Conservation (phyloP, 2,329 filamentous ascomycete species). For the Claviceps africana region DNA sequence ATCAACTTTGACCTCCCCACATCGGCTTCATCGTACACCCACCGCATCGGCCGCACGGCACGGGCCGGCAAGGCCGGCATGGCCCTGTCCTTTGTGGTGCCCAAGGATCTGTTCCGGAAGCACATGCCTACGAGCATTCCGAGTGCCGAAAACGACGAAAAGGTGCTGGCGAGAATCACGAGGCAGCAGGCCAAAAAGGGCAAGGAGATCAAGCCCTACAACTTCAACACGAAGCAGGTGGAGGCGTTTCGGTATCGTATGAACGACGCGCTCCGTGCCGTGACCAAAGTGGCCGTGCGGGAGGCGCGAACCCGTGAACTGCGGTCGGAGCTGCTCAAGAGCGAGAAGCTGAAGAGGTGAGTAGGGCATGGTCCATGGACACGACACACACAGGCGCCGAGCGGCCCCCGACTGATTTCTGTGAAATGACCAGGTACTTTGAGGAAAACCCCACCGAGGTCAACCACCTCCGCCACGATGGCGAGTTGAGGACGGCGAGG, state of each 20-base stretch:
- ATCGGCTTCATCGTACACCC: constrained; percentile 85
- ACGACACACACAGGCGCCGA: background rate
- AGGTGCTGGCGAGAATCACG: constrained; percentile 64
- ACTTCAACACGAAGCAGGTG: constrained; percentile 87
- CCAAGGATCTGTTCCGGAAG: constrained; percentile 67
- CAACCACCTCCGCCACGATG: constrained; percentile 77
- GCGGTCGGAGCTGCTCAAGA: constrained; percentile 78
- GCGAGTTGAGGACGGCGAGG: constrained; percentile 67
- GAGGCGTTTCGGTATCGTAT: constrained; percentile 92
- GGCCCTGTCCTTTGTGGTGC: constrained; percentile 89
- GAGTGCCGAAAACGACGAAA: constrained; percentile 70
- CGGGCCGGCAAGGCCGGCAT: constrained; percentile 85
- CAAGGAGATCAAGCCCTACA: constrained; percentile 75
- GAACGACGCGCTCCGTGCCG: constrained; percentile 78
- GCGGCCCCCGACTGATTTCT: background rate
- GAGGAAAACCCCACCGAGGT: constrained; percentile 92
- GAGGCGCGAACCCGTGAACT: constrained; percentile 83
- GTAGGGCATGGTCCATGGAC: too few species aligned
- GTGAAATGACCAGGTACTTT: constrained; percentile 46
- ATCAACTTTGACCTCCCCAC: constrained; percentile 94
- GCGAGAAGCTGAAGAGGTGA: constrained; percentile 72
- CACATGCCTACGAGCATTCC: constrained; percentile 74
- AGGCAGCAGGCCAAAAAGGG: constrained; percentile 66
- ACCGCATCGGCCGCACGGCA: constrained; percentile 87
- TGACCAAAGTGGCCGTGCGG: constrained; percentile 78